Base-by-base conservation (phyloP, 169 alveolate species). In the Cyclospora cayetanensis region DNA sequence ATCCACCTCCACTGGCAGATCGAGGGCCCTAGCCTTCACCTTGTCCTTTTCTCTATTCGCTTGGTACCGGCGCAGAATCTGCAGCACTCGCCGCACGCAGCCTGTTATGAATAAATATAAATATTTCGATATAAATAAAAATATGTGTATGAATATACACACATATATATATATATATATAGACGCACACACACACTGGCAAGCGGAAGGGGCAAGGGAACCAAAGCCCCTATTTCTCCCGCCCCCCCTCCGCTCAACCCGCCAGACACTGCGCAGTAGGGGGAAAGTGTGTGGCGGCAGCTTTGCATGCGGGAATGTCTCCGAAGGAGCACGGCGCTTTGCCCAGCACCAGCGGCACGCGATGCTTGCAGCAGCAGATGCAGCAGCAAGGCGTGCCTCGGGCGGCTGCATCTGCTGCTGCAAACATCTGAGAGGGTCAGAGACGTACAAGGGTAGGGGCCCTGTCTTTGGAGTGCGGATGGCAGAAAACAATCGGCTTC, bases 381-480 rank as follows among this genome's bases (percentile, higher is more conserved):
- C 11, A 63, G 76, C n/a, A 29, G 60, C 60, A 50, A 11, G 25
- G 60, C 60, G 11, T 12, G 50, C 80, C 27, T 1, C 1, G n/a
- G n/a, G n/a, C n/a, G n/a, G n/a, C n/a, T n/a, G n/a, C n/a, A n/a
- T n/a, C n/a, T n/a, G n/a, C n/a, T n/a, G n/a, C n/a, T n/a, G n/a
- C n/a, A n/a, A n/a, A n/a, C n/a, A n/a, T n/a, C n/a, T n/a, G n/a
- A n/a, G n/a, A n/a, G n/a, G n/a, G n/a, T n/a, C n/a, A n/a, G 31
- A 65, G 15, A 1, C 91, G 37, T 25, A 84, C 91, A 43, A 84
- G 82, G 9, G 91, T 84, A 15, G 91, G 91, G 11, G 91, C 91
- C 27, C 41, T 55, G 46, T 84, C 42, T 15, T 60, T 55, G 0
- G 91, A 68, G n/a, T 84, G 91, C 39, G 37, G 65, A 5, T 42